phyloP scores from a whole-genome alignment of 148 eudicot genomes.

The Nepenthes mirabilis region DNA sequence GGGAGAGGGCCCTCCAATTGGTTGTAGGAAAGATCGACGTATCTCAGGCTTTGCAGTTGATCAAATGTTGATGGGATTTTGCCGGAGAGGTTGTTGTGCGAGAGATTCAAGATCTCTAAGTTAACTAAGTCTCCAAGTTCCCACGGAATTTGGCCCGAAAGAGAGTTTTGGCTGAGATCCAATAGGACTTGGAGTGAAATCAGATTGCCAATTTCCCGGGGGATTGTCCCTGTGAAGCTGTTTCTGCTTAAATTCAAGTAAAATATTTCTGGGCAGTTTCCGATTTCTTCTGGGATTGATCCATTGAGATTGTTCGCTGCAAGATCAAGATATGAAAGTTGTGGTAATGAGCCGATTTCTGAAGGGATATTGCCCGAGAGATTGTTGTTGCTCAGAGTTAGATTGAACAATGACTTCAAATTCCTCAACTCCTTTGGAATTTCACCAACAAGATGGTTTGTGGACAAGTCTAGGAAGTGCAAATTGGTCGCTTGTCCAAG shows the following conservation, averaged over 20 bases:
- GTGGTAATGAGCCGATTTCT: slow-evolving; percentile 19
- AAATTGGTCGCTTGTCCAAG: slow-evolving; percentile 20
- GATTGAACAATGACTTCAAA: slow-evolving; percentile 16
- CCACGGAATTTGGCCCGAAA: slow-evolving; percentile 24
- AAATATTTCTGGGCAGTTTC: slow-evolving; percentile 14
- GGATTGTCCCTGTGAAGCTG: slow-evolving; percentile 20
- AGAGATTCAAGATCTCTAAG: slow-evolving; percentile 29
- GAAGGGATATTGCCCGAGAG: slow-evolving; percentile 30
- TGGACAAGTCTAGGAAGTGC: slow-evolving; percentile 24
- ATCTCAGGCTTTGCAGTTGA: slow-evolving; percentile 14
- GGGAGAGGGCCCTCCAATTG: slow-evolving; percentile 44
- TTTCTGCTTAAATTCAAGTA: slow-evolving; percentile 32
- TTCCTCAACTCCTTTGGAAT: slow-evolving; percentile 33
- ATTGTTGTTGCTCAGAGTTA: slow-evolving; percentile 27
- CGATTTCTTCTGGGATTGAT: slow-evolving; percentile 23
- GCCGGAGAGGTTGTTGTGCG: slow-evolving; percentile 40
- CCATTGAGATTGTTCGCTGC: slow-evolving; percentile 23
- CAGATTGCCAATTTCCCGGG: slow-evolving; percentile 21
- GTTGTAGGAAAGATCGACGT: slow-evolving; percentile 37
- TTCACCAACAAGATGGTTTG: slow-evolving; percentile 30
- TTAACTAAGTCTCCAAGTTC: slow-evolving; percentile 13
- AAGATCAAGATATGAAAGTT: slow-evolving; percentile 29
- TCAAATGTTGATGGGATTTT: slow-evolving; percentile 25
- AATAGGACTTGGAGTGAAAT: slow-evolving; percentile 13
- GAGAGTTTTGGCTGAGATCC: slow-evolving; percentile 28